Percentiles rank a stretch among this genome's conserved stretches.
Evolutionary conservation across 2,329 filamentous ascomycete genomes (phyloP).

Genomic region (Paraphoma chrysanthemicola): DNA sequence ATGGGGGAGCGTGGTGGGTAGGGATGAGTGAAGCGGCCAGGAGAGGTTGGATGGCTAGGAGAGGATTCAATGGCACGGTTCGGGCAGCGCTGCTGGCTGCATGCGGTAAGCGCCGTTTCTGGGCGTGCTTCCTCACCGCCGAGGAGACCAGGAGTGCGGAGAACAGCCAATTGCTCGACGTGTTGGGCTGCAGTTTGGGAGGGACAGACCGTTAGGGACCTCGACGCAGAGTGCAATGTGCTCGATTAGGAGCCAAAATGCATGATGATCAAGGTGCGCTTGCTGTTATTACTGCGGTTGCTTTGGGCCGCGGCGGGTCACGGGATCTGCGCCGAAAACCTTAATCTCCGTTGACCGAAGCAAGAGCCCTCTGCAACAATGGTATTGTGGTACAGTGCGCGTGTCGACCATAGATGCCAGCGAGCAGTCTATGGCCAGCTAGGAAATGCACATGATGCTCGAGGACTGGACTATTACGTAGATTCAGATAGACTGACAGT

Average conservation of each 20-base stretch:
- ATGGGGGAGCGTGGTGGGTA: constrained; percentile 15
- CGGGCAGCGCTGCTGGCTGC: neutral
- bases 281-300: neutral
- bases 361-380: neutral
- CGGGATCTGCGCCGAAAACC: neutral
- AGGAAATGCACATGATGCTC: too few relatives aligned
- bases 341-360: too few relatives aligned
- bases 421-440: too few relatives aligned
- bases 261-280: neutral
- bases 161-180: neutral
- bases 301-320: neutral
- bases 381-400: neutral
- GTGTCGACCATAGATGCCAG: too few relatives aligned
- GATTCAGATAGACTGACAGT: too few relatives aligned
- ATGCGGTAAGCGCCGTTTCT: neutral
- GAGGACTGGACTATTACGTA: too few relatives aligned
- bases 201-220: neutral
- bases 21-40: constrained; percentile 1
- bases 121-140: constrained; percentile 1
- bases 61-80: neutral
- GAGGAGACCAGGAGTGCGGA: neutral
- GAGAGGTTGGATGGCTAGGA: constrained; percentile 5
- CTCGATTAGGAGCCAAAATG: neutral
- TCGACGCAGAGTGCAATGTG: neutral
- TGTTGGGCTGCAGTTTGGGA: neutral